A percentile compares a stretch with the other conserved stretches of the same genome.
Evolutionary conservation across 108 stramenopile genomes (phyloP).

Genomic region (Mediolabrus comicus): DNA sequence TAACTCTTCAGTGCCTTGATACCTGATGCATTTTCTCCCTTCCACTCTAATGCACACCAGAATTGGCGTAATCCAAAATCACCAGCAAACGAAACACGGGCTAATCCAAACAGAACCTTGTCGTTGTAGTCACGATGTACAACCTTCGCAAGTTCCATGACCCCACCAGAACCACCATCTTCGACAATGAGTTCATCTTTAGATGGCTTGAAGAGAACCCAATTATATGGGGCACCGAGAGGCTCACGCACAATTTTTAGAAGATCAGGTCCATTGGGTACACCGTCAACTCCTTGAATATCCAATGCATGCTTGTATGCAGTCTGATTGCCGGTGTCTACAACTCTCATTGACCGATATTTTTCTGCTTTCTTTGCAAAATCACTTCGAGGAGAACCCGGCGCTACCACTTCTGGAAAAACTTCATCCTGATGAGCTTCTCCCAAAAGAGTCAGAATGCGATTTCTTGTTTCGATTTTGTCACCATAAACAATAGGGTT

Average conservation of each 20-base stretch:
- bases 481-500: slow-evolving; percentile 13
- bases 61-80: slow-evolving; percentile 18
- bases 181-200: slow-evolving; percentile 14
- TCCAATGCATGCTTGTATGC: slow-evolving; percentile 27
- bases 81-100: slow-evolving; percentile 21
- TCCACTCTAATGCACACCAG: slow-evolving; percentile 29
- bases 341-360: background rate
- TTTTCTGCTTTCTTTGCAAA: background rate
- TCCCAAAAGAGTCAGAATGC: slow-evolving; percentile 7
- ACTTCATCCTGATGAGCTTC: slow-evolving; percentile 11
- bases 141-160: slow-evolving; percentile 26
- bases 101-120: slow-evolving; percentile 23
- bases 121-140: slow-evolving; percentile 17
- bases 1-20: slow-evolving; percentile 14
- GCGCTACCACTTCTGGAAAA: background rate
- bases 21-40: slow-evolving; percentile 17
- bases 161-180: slow-evolving; percentile 30
- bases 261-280: slow-evolving; percentile 13
- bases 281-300: slow-evolving; percentile 9
- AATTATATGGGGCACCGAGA: slow-evolving; percentile 24
- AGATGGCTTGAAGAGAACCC: slow-evolving; percentile 26
- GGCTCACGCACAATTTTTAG: slow-evolving; percentile 14
- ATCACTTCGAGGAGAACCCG: background rate
- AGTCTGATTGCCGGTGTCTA: slow-evolving; percentile 5
- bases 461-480: slow-evolving; percentile 6